These are phyloP conservation scores for Sisymbrium altissimum DNA, from an alignment of 345 rosid species.

Conservation along the genomic window DNA sequence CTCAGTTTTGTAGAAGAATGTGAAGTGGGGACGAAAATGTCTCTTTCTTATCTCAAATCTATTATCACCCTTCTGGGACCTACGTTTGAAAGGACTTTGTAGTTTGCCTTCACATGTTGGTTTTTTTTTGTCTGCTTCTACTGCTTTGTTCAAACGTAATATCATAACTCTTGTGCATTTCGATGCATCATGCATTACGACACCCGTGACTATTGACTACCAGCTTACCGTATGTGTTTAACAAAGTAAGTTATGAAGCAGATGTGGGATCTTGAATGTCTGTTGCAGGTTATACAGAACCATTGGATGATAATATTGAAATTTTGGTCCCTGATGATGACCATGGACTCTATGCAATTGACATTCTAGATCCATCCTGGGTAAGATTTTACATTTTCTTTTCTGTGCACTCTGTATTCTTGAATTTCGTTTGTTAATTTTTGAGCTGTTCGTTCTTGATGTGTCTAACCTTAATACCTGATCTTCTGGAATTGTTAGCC, in stretches of 20 bases:
- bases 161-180: not conserved
- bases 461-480: not conserved
- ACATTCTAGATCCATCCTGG: conserved; percentile 77
- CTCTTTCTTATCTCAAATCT: not conserved
- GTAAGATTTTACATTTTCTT: conserved; percentile 33
- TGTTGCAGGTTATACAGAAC: conserved; percentile 73
- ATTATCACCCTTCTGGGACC: not conserved
- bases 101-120: not conserved
- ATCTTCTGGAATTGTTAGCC: not conserved
- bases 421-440: not conserved
- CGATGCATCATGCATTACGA: not conserved
- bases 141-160: not conserved
- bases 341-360: conserved; percentile 77
- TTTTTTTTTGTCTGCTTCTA: not conserved
- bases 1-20: not conserved
- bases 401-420: not conserved
- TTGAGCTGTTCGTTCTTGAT: not conserved
- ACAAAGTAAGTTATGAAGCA: not conserved
- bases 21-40: not conserved
- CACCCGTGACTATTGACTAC: not conserved
- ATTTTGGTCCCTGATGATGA: conserved; percentile 84
- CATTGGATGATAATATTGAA: conserved; percentile 54
- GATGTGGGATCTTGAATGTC: conserved; percentile 13
- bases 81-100: not conserved
- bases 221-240: not conserved